phyloP scores from a whole-genome alignment of 352 stramenopile genomes.

The Globisporangium carolinianum region DNA sequence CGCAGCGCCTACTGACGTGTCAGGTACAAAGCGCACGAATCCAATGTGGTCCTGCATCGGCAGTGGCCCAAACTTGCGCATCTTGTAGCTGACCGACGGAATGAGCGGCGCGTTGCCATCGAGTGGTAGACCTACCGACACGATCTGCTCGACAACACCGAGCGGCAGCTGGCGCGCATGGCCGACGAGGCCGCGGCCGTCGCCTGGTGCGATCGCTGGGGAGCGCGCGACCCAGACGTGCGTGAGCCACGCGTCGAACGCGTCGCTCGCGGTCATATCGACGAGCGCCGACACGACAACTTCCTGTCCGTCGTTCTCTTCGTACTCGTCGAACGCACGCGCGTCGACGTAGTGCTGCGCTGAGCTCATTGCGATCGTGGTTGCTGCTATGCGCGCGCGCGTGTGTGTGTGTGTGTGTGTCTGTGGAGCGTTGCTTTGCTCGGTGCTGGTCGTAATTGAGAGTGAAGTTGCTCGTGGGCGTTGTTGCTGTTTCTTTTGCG shows the following conservation, averaged over 20 bases:
- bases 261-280: slow-evolving; percentile 27
- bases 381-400: not conserved
- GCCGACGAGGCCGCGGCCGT: slow-evolving; percentile 49
- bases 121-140: slow-evolving; percentile 38
- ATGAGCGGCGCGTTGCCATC: slow-evolving; percentile 21
- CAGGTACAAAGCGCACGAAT: slow-evolving; percentile 55
- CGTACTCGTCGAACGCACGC: slow-evolving; percentile 33
- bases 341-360: slow-evolving; percentile 31
- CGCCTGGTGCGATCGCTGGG: slow-evolving; percentile 35
- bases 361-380: not conserved
- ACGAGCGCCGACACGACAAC: slow-evolving; percentile 51
- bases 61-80: slow-evolving; percentile 37
- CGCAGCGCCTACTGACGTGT: slow-evolving; percentile 4
- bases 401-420: too few relatives aligned
- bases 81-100: slow-evolving; percentile 42
- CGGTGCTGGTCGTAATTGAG: too few relatives aligned
- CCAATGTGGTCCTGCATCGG: slow-evolving; percentile 38
- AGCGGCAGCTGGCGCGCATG: slow-evolving; percentile 36
- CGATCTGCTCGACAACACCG: slow-evolving; percentile 59
- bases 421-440: too few relatives aligned
- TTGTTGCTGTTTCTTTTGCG: too few relatives aligned
- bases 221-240: slow-evolving; percentile 31
- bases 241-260: slow-evolving; percentile 61
- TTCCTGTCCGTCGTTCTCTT: slow-evolving; percentile 47
- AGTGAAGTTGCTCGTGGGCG: too few relatives aligned